Percentiles rank a stretch among this genome's conserved stretches.
Evolutionary conservation across 176 grass and related monocot genomes (phyloP).

Genomic region (Ensete ventricosum): DNA sequence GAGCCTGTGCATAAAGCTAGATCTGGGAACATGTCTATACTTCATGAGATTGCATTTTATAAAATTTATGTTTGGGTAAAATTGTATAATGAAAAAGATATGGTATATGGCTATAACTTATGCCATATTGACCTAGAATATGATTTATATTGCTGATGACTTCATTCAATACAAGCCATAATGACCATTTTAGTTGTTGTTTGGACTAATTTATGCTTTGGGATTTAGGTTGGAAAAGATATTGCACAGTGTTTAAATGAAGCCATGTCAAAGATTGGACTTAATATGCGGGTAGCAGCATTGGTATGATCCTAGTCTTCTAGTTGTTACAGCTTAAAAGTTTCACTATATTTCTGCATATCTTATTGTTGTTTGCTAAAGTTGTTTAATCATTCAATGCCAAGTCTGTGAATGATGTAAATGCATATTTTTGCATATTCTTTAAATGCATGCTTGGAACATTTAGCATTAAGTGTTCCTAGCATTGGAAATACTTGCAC

Average conservation of each 20-base stretch:
- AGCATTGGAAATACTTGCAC: not conserved
- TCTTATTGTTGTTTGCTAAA: not conserved
- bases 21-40: not conserved
- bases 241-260: conserved; percentile 70
- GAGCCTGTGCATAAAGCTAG: not conserved
- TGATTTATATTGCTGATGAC: not conserved
- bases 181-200: not conserved
- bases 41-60: not conserved
- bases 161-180: not conserved
- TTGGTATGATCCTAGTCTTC: conserved; percentile 45
- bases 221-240: conserved; percentile 60
- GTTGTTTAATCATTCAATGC: not conserved
- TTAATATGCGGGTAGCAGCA: conserved; percentile 53
- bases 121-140: not conserved
- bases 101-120: not conserved
- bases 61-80: not conserved
- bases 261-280: conserved; percentile 54
- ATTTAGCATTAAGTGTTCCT: not conserved
- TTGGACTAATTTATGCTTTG: conserved; percentile 3
- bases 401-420: not conserved
- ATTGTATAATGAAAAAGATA: not conserved
- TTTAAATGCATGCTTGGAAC: not conserved
- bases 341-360: not conserved
- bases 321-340: not conserved
- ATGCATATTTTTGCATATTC: not conserved